Conservation (phyloP, 148 eudicot species). For the Diospyros kaki region DNA sequence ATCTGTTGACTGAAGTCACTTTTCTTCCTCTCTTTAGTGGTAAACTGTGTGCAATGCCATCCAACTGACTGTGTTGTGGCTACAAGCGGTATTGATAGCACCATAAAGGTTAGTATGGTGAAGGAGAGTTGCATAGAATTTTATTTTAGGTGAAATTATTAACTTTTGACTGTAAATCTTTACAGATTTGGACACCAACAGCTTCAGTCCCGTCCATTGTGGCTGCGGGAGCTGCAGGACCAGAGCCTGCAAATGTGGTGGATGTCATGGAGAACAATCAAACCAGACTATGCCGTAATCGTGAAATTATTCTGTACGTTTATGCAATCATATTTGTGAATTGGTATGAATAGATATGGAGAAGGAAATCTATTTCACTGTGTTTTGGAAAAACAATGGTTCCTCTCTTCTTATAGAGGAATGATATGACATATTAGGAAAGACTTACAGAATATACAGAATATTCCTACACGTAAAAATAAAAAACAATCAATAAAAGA, state of each 20-base stretch:
- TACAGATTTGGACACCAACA: conserved; percentile 88
- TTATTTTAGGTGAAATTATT: not conserved
- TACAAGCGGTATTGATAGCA: conserved; percentile 92
- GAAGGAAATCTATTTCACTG: too few relatives aligned
- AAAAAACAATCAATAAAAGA: too few relatives aligned
- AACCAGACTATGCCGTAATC: conserved; percentile 56
- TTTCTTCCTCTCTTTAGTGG: conserved; percentile 47
- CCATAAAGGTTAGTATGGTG: conserved; percentile 64
- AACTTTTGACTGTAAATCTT: conserved; percentile 8
- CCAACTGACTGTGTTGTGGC: conserved; percentile 87
- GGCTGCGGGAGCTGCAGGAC: conserved; percentile 66
- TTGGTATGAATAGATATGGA: not conserved
- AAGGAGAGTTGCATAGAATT: not conserved
- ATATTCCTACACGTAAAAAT: too few relatives aligned
- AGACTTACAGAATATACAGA: too few relatives aligned
- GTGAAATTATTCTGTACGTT: conserved; percentile 76
- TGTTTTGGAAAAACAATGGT: too few relatives aligned
- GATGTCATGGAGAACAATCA: conserved; percentile 89
- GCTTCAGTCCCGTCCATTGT: conserved; percentile 65
- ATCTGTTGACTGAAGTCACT: conserved; percentile 11
- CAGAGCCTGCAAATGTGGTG: conserved; percentile 54
- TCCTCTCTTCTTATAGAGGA: too few relatives aligned
- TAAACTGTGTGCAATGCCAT: conserved; percentile 95
- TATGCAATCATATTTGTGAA: not conserved
- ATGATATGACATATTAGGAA: too few relatives aligned